phyloP scores from a whole-genome alignment of 192 early-diverging fungal genomes.

The Umbelopsis sp. region DNA sequence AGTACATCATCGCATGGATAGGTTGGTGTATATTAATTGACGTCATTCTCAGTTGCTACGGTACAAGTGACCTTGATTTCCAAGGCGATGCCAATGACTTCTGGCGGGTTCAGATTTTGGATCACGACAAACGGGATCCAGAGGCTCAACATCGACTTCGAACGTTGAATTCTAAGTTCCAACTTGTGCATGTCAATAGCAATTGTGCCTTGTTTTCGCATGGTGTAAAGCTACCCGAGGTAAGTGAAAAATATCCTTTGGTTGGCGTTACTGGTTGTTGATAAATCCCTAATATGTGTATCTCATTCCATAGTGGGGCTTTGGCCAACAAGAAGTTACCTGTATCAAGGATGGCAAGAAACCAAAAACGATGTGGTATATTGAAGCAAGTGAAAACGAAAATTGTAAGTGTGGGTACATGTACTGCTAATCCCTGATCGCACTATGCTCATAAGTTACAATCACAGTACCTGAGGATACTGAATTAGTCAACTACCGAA shows the following conservation, averaged over 20 bases:
- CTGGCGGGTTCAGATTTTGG: constrained; percentile 85
- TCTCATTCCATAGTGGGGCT: constrained; percentile 66
- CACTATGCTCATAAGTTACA: constrained; percentile 3
- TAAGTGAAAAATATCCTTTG: not conserved
- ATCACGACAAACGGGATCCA: constrained; percentile 55
- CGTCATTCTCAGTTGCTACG: constrained; percentile 54
- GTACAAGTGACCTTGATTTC: constrained; percentile 58
- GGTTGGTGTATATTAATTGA: not conserved
- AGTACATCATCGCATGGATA: no score
- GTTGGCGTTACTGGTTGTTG: no score
- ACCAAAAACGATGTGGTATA: constrained; percentile 76
- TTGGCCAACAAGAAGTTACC: constrained; percentile 92
- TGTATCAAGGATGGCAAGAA: constrained; percentile 84
- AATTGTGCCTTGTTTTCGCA: constrained; percentile 88
- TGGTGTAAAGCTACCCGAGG: constrained; percentile 77
- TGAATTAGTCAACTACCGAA: constrained; percentile 62
- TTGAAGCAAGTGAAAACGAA: constrained; percentile 67
- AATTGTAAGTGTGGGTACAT: not conserved
- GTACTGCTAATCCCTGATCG: not conserved
- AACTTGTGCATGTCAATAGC: constrained; percentile 73
- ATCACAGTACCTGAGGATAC: constrained; percentile 55
- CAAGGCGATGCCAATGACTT: constrained; percentile 91
- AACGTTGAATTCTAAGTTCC: constrained; percentile 74
- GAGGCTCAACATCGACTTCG: constrained; percentile 58
- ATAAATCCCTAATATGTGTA: no score